Conservation (phyloP, 1,284 basidiomycete genomes). For the Heliocybe sulcata region DNA sequence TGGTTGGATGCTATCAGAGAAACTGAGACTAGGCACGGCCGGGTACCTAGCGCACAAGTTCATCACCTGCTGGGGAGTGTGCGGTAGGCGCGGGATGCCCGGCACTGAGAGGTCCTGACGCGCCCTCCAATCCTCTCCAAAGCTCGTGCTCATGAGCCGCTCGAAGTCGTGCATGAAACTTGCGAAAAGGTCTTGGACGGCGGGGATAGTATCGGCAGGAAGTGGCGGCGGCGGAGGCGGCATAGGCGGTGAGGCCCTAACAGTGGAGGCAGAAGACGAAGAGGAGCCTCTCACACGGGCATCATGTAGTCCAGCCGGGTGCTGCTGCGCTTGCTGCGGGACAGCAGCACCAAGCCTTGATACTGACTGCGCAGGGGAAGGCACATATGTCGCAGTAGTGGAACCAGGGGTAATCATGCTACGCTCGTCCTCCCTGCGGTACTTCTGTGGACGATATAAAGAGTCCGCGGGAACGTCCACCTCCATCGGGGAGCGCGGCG, state of each 20-base stretch:
- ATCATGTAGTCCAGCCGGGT: neutral
- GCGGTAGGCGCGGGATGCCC: conserved; percentile 24
- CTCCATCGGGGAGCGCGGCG: conserved; percentile 18
- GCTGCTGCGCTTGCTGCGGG: neutral
- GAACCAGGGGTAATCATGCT: neutral
- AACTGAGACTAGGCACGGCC: conserved; percentile 9
- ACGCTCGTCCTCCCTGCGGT: too few relatives aligned
- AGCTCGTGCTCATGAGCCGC: conserved; percentile 35
- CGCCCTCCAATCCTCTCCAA: conserved; percentile 20
- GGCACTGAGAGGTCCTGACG: conserved; percentile 2
- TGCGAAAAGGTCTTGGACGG: conserved; percentile 44
- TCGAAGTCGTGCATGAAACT: conserved; percentile 59
- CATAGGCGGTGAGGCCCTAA: neutral
- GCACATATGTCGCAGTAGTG: neutral
- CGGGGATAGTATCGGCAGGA: conserved; percentile 12
- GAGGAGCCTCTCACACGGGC: neutral
- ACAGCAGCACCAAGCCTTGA: neutral
- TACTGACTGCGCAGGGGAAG: neutral
- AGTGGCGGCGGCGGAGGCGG: neutral
- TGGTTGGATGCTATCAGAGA: neutral
- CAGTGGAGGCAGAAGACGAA: neutral
- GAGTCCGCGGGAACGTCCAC: conserved; percentile 13
- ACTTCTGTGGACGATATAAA: too few relatives aligned
- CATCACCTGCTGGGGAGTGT: too few relatives aligned
- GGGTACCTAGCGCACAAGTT: conserved; percentile 14